Conservation (phyloP, 2,329 filamentous ascomycete genomes). For the Fusarium foetens region DNA sequence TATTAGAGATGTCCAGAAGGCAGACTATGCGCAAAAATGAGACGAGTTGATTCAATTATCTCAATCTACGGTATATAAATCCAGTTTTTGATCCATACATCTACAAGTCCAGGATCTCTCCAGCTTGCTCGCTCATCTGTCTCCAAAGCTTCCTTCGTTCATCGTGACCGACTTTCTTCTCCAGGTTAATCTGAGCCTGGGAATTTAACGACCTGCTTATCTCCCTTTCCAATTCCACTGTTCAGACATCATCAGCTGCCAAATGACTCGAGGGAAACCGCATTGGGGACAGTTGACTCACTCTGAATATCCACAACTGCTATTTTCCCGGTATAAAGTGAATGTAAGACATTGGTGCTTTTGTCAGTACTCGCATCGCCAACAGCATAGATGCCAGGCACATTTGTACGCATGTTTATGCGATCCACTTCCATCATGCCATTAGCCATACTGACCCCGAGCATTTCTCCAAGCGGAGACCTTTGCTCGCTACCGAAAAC, state of each 20-base stretch:
- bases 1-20: too few species aligned
- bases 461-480: background rate
- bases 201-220: background rate
- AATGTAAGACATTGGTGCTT: background rate
- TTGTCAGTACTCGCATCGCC: background rate
- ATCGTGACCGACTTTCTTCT: background rate
- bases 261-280: background rate
- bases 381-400: background rate
- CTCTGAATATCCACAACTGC: background rate
- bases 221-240: background rate
- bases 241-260: background rate
- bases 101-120: background rate
- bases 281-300: background rate
- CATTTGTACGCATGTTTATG: background rate
- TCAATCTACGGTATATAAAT: background rate
- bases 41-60: background rate
- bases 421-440: background rate
- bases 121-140: background rate
- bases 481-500: background rate
- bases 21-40: background rate
- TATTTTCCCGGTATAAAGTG: background rate
- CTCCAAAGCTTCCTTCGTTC: background rate
- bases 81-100: accelerated
- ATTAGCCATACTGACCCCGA: background rate
- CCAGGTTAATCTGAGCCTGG: background rate